Evolutionary conservation across 2,329 filamentous ascomycete species (phyloP), one percentile per base, ranked within the genome.

Genomic region (Claviceps purpurea): DNA sequence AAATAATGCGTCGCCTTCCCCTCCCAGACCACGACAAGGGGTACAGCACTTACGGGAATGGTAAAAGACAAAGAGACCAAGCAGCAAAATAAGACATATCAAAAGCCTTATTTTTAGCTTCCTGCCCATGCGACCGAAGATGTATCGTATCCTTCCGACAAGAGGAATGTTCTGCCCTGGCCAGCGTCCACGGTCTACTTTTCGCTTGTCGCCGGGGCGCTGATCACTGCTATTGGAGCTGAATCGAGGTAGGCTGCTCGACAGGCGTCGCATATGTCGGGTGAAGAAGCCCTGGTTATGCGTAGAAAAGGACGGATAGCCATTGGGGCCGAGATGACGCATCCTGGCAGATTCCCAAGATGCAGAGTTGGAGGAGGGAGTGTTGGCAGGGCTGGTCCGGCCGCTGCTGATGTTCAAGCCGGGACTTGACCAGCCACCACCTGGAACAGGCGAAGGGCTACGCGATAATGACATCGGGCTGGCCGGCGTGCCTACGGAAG

Each of bases 391-490:
- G 64, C 82, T 89, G 40, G 81, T 80, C 58, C 79, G 77, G 56
- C 84, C 84, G 65, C 84, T 87, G 57, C 80, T 82, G 55, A 85
- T 82, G 63, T 81, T 85, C 64, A 88, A 76, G 57, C 84, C 87
- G 52, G 86, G 89, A 69, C 85, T 93, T 52, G 87, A 82, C 90
- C 91, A 96, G 60, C 89, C 89, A 64, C 88, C 89, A 61, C 86
- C 85, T 56, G 82, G 85, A 56, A 82, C 78, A 56, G 90, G 91
- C 52, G 89, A 95, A 49, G 90, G 88, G 64, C 88, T 94, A 70
- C 89, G 82, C 59, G 89, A 93, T 56, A 91, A 72, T 59, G 87
- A 87, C 90, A 95, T 95, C 61, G 72, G 70, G 58, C 68, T 62
- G 60, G 70, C 74, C 44, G 80, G 76, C 50, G 75, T 82, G 62